A percentile compares a stretch with the other conserved stretches of the same genome.
Evolutionary conservation across 495 filamentous ascomycete species (phyloP).

Genomic region (Aspergillus kassunensis): DNA sequence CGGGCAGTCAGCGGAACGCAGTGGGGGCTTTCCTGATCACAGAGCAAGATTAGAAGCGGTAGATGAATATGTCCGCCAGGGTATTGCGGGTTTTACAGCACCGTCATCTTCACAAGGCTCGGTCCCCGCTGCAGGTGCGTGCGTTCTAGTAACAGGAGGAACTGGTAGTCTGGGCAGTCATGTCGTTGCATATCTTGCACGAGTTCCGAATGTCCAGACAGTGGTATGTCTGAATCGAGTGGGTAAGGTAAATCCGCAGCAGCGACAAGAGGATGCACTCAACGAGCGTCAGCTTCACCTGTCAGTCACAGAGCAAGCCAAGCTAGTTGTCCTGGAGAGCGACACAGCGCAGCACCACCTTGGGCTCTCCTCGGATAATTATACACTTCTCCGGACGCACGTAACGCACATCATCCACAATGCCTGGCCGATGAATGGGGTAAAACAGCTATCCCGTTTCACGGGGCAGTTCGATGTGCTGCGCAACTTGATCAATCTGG

Average conservation of each 20-base stretch:
- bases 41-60: background rate
- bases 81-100: slow-evolving; percentile 18
- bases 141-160: slow-evolving; percentile 50
- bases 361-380: slow-evolving; percentile 38
- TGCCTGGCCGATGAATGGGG: slow-evolving; percentile 55
- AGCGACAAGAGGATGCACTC: slow-evolving; percentile 37
- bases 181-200: slow-evolving; percentile 36
- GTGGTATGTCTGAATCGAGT: slow-evolving; percentile 49
- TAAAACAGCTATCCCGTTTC: slow-evolving; percentile 37
- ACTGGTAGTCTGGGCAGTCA: slow-evolving; percentile 51
- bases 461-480: slow-evolving; percentile 48
- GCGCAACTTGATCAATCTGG: slow-evolving; percentile 46
- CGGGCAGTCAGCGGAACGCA: slow-evolving; percentile 24
- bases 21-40: slow-evolving; percentile 4
- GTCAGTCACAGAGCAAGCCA: slow-evolving; percentile 19
- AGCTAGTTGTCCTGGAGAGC: slow-evolving; percentile 26
- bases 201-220: slow-evolving; percentile 24
- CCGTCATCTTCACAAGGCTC: background rate
- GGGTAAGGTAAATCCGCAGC: background rate
- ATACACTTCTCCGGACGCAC: slow-evolving; percentile 30
- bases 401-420: slow-evolving; percentile 57
- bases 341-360: slow-evolving; percentile 43
- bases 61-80: slow-evolving; percentile 27
- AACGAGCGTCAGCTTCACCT: slow-evolving; percentile 32
- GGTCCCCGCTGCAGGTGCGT: background rate